phyloP scores from a whole-genome alignment of 805 yeast genomes.

The Sugiyamaella floridensis region DNA sequence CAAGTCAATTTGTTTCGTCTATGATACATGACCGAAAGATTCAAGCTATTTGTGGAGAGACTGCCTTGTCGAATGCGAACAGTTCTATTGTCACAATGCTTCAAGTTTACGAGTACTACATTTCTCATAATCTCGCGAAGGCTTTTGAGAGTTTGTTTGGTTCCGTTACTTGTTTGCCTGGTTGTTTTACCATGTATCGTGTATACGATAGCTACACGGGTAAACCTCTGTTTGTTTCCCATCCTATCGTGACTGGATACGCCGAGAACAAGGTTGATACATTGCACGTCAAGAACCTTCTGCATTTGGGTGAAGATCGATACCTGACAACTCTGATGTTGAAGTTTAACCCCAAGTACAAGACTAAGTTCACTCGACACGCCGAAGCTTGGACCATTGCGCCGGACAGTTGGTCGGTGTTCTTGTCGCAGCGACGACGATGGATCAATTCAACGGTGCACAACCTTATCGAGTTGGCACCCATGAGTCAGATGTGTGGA shows the following conservation, averaged over 20 bases:
- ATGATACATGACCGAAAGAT: constrained; percentile 48
- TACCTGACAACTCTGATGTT: constrained; percentile 50
- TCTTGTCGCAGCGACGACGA: constrained; percentile 59
- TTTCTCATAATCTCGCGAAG: constrained; percentile 56
- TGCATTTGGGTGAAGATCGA: constrained; percentile 58
- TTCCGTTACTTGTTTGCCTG: constrained; percentile 59
- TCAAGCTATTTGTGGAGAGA: constrained; percentile 59
- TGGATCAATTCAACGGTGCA: constrained; percentile 65
- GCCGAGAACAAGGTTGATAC: constrained; percentile 51
- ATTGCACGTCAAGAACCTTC: constrained; percentile 51
- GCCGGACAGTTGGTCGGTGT: constrained; percentile 50
- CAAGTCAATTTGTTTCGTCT: constrained; percentile 49
- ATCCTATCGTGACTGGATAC: constrained; percentile 50
- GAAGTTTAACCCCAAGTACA: constrained; percentile 48
- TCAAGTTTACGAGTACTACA: constrained; percentile 58
- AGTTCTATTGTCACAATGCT: constrained; percentile 50
- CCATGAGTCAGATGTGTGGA: constrained; percentile 55
- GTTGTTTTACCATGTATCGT: constrained; percentile 55
- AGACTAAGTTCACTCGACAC: constrained; percentile 49
- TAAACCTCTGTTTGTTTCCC: constrained; percentile 55
- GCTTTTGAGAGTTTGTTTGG: constrained; percentile 59
- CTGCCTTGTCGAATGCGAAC: constrained; percentile 47
- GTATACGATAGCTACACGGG: constrained; percentile 49
- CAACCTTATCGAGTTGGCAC: constrained; percentile 52
- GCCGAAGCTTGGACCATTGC: constrained; percentile 56